Percentiles rank a stretch among this genome's conserved stretches.
Evolutionary conservation across 306 rosid species (phyloP).

Genomic region (Vigna angularis): DNA sequence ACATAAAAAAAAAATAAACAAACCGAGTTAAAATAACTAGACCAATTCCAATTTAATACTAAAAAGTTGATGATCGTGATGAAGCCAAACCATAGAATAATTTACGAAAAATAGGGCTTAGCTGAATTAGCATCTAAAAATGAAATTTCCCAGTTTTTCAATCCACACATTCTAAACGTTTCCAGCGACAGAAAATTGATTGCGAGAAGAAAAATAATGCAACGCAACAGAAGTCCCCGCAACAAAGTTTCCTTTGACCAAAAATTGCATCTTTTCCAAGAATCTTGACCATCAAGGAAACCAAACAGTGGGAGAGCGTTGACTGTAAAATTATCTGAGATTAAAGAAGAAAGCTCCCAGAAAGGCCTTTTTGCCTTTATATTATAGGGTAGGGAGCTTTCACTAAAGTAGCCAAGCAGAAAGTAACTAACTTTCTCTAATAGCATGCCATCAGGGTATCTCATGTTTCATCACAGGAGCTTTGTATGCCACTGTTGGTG

Average conservation of each 20-base stretch:
- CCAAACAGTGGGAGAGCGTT: background rate
- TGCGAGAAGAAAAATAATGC: background rate
- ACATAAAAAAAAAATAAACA: too few species aligned
- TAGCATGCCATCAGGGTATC: background rate
- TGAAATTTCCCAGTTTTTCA: background rate
- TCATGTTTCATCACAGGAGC: background rate
- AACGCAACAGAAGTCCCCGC: background rate
- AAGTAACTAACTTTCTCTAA: background rate
- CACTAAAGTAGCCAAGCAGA: background rate
- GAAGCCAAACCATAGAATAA: background rate
- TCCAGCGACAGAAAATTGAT: background rate
- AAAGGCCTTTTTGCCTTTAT: background rate
- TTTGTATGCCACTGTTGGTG: background rate
- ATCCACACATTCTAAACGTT: background rate
- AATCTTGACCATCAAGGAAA: background rate
- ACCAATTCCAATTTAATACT: too few species aligned
- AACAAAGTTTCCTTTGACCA: background rate
- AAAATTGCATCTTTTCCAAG: background rate
- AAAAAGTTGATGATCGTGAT: background rate
- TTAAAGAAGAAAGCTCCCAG: background rate
- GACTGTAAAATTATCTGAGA: background rate
- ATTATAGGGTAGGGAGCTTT: too few species aligned
- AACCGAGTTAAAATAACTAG: too few species aligned
- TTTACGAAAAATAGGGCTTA: background rate
- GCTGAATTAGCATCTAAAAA: background rate